Evolutionary conservation across 2,329 filamentous ascomycete genomes (phyloP).

Genomic region (Calonectria honghensis): DNA sequence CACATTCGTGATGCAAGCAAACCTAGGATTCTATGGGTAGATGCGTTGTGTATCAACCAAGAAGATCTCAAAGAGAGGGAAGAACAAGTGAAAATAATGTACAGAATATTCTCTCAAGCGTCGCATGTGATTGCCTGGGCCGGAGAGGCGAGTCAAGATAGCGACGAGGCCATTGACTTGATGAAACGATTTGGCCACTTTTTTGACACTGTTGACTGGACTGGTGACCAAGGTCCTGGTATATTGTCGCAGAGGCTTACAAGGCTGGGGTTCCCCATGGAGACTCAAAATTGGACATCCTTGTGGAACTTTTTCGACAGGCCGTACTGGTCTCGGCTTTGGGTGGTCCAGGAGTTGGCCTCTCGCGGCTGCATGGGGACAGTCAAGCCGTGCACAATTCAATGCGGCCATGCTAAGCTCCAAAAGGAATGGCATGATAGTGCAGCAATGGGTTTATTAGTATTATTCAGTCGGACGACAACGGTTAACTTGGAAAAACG

Average conservation of each 20-base stretch:
- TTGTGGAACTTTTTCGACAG: constrained; percentile 30
- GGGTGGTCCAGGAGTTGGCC: constrained; percentile 33
- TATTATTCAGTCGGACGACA: not conserved
- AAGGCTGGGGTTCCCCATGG: constrained; percentile 12
- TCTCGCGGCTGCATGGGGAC: not conserved
- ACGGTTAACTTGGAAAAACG: not conserved
- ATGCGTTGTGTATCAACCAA: constrained; percentile 9
- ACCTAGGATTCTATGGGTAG: not conserved
- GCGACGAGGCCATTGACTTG: constrained; percentile 12
- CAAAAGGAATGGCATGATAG: not conserved
- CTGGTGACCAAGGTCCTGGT: not conserved
- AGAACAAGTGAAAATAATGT: constrained; percentile 2
- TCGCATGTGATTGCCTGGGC: constrained; percentile 6
- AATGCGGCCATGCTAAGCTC: not conserved
- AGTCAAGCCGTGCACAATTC: not conserved
- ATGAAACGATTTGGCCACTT: constrained; percentile 2
- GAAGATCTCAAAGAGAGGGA: not conserved
- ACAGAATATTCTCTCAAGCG: not conserved
- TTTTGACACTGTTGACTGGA: constrained; percentile 12
- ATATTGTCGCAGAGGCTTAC: not conserved
- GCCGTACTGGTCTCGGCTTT: constrained; percentile 28
- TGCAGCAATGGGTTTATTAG: not conserved
- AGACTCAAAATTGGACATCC: constrained; percentile 27
- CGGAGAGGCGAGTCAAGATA: not conserved
- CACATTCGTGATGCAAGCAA: not conserved